Conservation (phyloP, 257 asterid genomes). For the Cinchona pubescens region DNA sequence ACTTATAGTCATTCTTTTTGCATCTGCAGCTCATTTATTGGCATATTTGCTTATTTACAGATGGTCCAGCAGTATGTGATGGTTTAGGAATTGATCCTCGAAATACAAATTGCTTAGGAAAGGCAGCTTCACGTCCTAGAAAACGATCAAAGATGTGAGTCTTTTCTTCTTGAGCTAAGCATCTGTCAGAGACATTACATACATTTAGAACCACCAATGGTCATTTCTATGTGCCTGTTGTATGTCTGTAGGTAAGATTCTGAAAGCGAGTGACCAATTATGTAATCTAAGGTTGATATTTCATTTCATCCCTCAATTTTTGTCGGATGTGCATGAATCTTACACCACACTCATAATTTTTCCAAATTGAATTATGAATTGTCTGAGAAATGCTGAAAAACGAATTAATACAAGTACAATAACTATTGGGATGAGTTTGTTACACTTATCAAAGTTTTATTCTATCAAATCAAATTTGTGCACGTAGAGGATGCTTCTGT, state of each 20-base stretch:
- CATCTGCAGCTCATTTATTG: constrained; percentile 8
- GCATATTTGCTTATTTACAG: constrained; percentile 20
- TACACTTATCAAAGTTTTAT: background rate
- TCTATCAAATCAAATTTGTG: too few species aligned
- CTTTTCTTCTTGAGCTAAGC: constrained; percentile 8
- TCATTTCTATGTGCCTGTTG: background rate
- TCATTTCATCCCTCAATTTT: background rate
- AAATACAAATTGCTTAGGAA: constrained; percentile 38
- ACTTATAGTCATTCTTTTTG: background rate
- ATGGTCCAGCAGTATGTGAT: constrained; percentile 34
- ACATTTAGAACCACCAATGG: background rate
- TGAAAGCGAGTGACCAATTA: background rate
- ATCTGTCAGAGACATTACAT: background rate
- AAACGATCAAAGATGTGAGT: constrained; percentile 43
- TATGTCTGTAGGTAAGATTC: background rate
- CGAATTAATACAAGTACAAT: background rate
- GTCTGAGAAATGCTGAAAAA: constrained; percentile 7
- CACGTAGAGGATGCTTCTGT: background rate
- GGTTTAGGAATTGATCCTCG: constrained; percentile 40
- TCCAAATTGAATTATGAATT: background rate
- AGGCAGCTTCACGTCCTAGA: constrained; percentile 32
- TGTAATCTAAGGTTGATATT: background rate
- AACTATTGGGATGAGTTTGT: background rate
- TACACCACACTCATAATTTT: background rate
- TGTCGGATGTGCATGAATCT: constrained; percentile 3